Base-by-base conservation (phyloP, 441 rosid species). In the Gossypium gossypioides region DNA sequence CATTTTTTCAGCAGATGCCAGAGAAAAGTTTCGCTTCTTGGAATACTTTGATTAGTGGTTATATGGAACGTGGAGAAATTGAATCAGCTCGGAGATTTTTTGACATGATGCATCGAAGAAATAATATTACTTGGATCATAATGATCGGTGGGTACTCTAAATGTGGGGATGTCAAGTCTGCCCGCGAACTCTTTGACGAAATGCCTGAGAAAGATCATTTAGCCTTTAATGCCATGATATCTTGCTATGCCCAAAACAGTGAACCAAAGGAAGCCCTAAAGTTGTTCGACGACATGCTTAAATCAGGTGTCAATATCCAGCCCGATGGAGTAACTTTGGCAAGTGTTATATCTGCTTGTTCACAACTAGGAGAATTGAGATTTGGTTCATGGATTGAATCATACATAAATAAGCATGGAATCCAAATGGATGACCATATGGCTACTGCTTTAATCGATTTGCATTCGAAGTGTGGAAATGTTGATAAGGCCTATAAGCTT, bases 71-170 rank as follows among this genome's bases (percentile, higher is more conserved):
- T 6, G 82, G 88, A 24, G 64, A 71, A 40, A 52, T 81, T 13
- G 75, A 75, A 52, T 74, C 75, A 22, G 86, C 90, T 13, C 56
- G 72, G 48, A 76, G 76, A 13, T 42, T 80, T 65, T 80, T 84
- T 58, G 81, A 81, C 46, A 71, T 68, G 22, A 84, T 81, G 87
- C 84, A 86, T 66, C 69, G 34, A 25, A 83, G 72, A 78, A 81
- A 75, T 54, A 80, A 42, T 68, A 75, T 84, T 72, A 79, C 88
- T 24, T 77, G 82, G 77, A 80, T 81, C 52, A 79, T 81, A 13
- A 79, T 86, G 85, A 84, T 83, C n/a, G 42, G 80, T 16, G 87
- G 87, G 32, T 86, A 80, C 74, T 84, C 89, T 1, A 85, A 81
- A 77, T 58, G 63, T 67, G 89, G 89, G 68, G 82, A 82, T 32